Conservation (phyloP, 441 rosid genomes). For the Erodium trifolium region DNA sequence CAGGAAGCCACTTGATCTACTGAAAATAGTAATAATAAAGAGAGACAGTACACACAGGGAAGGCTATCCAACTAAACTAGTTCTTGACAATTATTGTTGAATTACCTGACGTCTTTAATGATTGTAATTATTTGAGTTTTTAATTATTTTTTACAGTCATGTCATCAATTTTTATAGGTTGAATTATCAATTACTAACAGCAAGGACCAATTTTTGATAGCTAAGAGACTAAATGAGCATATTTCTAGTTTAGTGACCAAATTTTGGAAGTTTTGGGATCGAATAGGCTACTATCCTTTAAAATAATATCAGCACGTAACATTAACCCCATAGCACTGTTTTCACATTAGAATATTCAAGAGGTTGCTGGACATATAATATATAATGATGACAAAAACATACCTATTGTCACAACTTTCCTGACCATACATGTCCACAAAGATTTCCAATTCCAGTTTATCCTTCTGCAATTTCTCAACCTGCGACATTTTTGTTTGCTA, state of each 20-base stretch:
- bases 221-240: too few species aligned
- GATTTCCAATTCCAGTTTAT: constrained; percentile 59
- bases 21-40: constrained; percentile 5
- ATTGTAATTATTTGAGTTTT: too few species aligned
- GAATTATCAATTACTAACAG: too few species aligned
- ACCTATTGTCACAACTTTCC: constrained; percentile 75
- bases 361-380: too few species aligned
- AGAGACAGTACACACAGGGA: not conserved
- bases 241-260: too few species aligned
- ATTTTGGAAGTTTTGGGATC: too few species aligned
- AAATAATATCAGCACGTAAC: too few species aligned
- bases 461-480: constrained; percentile 78
- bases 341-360: too few species aligned
- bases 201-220: too few species aligned
- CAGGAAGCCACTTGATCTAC: constrained; percentile 2
- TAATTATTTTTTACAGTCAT: not conserved
- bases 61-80: constrained; percentile 7
- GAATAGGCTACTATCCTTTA: too few species aligned
- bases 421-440: constrained; percentile 66
- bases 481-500: constrained; percentile 29
- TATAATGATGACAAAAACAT: constrained; percentile 5
- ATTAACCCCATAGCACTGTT: too few species aligned
- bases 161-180: not conserved
- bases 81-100: not conserved
- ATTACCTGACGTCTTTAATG: too few species aligned